Conservation (phyloP, 306 rosid species). For the Echinosophora koreensis region DNA sequence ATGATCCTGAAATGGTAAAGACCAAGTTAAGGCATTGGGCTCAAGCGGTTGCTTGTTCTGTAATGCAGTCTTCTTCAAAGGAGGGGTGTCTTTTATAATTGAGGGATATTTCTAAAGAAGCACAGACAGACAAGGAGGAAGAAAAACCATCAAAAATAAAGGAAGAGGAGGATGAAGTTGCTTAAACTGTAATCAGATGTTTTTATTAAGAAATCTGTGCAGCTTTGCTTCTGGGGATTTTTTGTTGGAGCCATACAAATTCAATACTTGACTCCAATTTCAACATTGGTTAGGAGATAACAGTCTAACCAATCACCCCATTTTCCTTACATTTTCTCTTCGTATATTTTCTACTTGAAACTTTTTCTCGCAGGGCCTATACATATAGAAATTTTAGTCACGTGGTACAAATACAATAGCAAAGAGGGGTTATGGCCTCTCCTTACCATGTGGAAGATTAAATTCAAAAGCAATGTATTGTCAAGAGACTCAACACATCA, state of each 20-base stretch:
- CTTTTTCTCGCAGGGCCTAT: background rate
- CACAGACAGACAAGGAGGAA: conserved; percentile 45
- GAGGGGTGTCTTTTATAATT: conserved; percentile 33
- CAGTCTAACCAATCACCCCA: conserved; percentile 16
- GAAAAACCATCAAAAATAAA: background rate
- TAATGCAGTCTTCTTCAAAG: conserved; percentile 69
- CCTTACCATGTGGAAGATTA: background rate
- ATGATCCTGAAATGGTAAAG: conserved; percentile 83
- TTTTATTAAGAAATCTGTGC: background rate
- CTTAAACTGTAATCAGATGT: background rate
- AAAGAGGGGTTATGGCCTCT: background rate
- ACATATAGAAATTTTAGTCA: conserved; percentile 28
- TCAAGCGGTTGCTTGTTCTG: conserved; percentile 97
- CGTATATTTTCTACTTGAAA: conserved; percentile 13
- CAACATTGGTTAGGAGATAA: conserved; percentile 36
- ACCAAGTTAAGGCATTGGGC: conserved; percentile 96
- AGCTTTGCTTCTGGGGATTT: background rate
- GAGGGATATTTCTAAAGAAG: conserved; percentile 42
- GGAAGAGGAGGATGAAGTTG: background rate
- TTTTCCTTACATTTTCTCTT: conserved; percentile 10
- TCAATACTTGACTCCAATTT: background rate
- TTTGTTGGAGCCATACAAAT: conserved; percentile 13
- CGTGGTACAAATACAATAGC: conserved; percentile 20
- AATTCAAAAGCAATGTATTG: conserved; percentile 14
- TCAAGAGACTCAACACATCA: conserved; percentile 29